phyloP scores from a whole-genome alignment of 2,329 filamentous ascomycete species.

The Coleophoma eucalyptorum region DNA sequence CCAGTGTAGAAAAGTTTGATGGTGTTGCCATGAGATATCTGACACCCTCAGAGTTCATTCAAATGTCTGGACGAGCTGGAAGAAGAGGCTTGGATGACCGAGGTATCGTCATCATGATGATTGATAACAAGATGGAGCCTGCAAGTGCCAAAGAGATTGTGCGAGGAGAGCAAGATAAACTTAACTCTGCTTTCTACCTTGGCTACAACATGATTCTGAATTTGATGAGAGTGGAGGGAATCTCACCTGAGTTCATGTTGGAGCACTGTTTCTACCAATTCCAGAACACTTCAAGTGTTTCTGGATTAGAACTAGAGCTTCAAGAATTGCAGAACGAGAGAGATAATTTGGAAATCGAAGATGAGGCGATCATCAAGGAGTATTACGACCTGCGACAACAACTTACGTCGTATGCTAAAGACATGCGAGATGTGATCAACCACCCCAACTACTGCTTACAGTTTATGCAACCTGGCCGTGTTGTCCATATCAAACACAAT shows the following conservation, averaged over 20 bases:
- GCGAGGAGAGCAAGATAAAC: conserved; percentile 90
- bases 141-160: conserved; percentile 93
- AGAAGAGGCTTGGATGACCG: conserved; percentile 96
- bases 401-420: conserved; percentile 76
- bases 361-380: conserved; percentile 86
- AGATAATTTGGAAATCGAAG: conserved; percentile 70
- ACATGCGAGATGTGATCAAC: conserved; percentile 89
- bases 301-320: conserved; percentile 77
- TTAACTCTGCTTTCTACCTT: conserved; percentile 96
- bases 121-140: conserved; percentile 93
- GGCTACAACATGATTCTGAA: conserved; percentile 99
- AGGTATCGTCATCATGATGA: conserved; percentile 99
- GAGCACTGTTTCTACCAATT: conserved; percentile 98
- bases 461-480: conserved; percentile 82
- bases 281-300: conserved; percentile 88
- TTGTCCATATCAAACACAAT: conserved; percentile 79
- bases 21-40: conserved; percentile 77
- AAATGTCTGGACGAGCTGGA: conserved; percentile 97
- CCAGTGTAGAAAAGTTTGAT: conserved; percentile 92
- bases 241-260: conserved; percentile 98
- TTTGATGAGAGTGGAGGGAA: conserved; percentile 94
- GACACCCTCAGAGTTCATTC: conserved; percentile 93
- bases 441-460: conserved; percentile 83
- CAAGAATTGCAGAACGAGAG: conserved; percentile 73
- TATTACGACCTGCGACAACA: conserved; percentile 90